Base-by-base conservation (phyloP, 108 stramenopile genomes). In the Pseudonitzschia multiseries region DNA sequence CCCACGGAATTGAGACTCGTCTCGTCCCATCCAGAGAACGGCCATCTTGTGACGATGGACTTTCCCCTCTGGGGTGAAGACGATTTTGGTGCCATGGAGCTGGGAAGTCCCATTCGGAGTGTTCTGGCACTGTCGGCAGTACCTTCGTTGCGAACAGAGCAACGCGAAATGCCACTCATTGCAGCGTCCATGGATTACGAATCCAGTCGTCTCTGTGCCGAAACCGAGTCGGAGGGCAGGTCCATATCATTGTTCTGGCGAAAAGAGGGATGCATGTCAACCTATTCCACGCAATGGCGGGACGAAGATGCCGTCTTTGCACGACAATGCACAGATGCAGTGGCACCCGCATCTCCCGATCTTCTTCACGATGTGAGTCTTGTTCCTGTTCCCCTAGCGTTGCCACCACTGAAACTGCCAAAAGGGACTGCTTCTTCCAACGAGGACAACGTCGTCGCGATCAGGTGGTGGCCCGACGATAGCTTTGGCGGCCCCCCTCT, bases 31-130 rank as follows among this genome's bases (percentile, higher is more conserved):
- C 75, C 81, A 8, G 53, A 50, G 18, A 65, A 56, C 28, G 85
- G 82, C 26, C 73, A 84, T 48, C 20, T 91, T 10, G 77, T 81
- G 46, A 61, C 86, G 24, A 86, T 94, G 69, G 89, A 92, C 63
- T 87, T 94, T 75, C 93, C 91, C 15, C 73, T 94, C 48, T 91
- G 87, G 87, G 91, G 93, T 27, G 90, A 94, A 68, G 79, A 82
- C 24, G 89, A 91, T 43, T 89, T 90, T 57, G 91, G 89, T 54
- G 89, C 87, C 28, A 83, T 94, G 87, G 90, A 94, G 56, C 80
- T 94, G 29, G 93, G 91, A 53, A 80, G 86, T 65, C 90, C 93
- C 1, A 54, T 89, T 24, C 78, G 88, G 18, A 85, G 86, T 70
- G 83, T 89, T 42, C 75, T 91, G 64, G 60, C 81, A 4, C 68